Percentiles rank a stretch among this genome's conserved stretches.
Evolutionary conservation across 495 filamentous ascomycete species (phyloP).

Genomic region (Articulospora tetracladia): DNA sequence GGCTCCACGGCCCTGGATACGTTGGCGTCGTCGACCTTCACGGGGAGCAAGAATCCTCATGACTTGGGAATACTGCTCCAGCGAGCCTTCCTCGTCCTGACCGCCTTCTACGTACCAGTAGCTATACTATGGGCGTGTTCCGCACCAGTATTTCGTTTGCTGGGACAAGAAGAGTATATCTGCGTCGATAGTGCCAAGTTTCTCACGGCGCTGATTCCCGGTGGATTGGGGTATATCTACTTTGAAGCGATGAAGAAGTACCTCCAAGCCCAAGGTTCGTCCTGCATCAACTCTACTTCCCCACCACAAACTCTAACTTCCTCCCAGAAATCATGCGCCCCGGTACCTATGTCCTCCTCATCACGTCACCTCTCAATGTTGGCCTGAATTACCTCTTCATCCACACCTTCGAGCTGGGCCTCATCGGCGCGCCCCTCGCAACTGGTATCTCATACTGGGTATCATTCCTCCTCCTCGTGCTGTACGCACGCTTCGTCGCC

Average conservation of each 20-base stretch:
- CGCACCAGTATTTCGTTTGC: slow-evolving; percentile 66
- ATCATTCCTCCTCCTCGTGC: slow-evolving; percentile 72
- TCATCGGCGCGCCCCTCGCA: slow-evolving; percentile 79
- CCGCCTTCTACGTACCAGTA: slow-evolving; percentile 72
- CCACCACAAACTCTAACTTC: background rate
- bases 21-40: slow-evolving; percentile 81
- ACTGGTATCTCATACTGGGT: slow-evolving; percentile 86
- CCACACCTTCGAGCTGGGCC: slow-evolving; percentile 63
- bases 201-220: slow-evolving; percentile 73
- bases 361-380: slow-evolving; percentile 78
- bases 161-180: slow-evolving; percentile 79
- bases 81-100: slow-evolving; percentile 70
- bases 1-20: slow-evolving; percentile 91
- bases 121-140: slow-evolving; percentile 74
- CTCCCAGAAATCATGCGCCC: slow-evolving; percentile 73
- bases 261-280: slow-evolving; percentile 78
- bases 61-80: slow-evolving; percentile 83
- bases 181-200: slow-evolving; percentile 73
- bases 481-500: slow-evolving; percentile 67
- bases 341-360: slow-evolving; percentile 80
- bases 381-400: slow-evolving; percentile 77
- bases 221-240: slow-evolving; percentile 85
- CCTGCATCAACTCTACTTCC: background rate
- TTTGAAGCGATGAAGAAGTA: slow-evolving; percentile 93
- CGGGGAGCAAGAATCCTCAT: slow-evolving; percentile 75